A percentile compares a stretch with the other conserved stretches of the same genome.
These are phyloP conservation scores for Kazachstania africana DNA, from an alignment of 805 yeast species.

Conservation along the genomic window DNA sequence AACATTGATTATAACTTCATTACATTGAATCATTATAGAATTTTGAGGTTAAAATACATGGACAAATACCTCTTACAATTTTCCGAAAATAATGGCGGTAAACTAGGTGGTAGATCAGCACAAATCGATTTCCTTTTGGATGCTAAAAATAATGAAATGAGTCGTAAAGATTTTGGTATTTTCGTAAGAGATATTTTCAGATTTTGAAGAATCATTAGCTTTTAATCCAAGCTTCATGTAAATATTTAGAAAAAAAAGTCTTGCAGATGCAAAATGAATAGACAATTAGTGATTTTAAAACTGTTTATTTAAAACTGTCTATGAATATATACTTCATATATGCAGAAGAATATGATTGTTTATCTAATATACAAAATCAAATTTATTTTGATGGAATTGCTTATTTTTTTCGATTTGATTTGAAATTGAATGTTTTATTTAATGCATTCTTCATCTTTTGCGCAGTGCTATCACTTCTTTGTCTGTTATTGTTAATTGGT, in stretches of 20 bases:
- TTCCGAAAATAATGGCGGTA: constrained; percentile 21
- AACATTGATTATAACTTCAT: constrained; percentile 13
- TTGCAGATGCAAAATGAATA: background rate
- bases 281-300: background rate
- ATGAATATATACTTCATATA: too few relatives aligned
- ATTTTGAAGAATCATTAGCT: too few relatives aligned
- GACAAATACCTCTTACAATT: constrained; percentile 23
- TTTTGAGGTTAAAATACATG: constrained; percentile 17
- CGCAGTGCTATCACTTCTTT: constrained; percentile 5
- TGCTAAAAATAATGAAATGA: background rate
- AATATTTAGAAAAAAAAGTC: background rate
- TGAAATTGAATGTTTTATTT: too few relatives aligned
- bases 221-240: too few relatives aligned
- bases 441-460: constrained; percentile 10
- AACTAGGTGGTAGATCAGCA: constrained; percentile 16
- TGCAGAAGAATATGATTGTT: too few relatives aligned
- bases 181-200: constrained; percentile 6
- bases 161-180: constrained; percentile 3
- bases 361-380: too few relatives aligned
- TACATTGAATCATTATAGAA: constrained; percentile 13
- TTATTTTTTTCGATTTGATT: too few relatives aligned
- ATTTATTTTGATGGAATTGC: too few relatives aligned
- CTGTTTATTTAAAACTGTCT: too few relatives aligned
- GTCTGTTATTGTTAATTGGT: constrained; percentile 3
- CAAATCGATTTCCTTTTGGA: constrained; percentile 22